These are phyloP conservation scores for Fusarium fracticaudum DNA, from an alignment of 2,329 filamentous ascomycete species.

Conservation along the genomic window DNA sequence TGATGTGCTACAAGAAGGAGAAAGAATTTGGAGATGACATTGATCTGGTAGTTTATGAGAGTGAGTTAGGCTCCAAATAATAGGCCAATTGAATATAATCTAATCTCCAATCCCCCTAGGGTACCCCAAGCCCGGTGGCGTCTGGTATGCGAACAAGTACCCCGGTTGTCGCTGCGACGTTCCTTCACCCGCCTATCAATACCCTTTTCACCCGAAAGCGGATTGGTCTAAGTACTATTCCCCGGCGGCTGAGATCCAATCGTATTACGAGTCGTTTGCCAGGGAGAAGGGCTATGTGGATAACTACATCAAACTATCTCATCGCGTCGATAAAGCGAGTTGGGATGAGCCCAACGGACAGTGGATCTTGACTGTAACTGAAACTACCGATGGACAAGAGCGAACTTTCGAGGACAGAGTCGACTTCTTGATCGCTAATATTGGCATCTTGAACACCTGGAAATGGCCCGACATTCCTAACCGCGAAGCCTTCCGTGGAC, in stretches of 20 bases:
- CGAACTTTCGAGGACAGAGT: conserved; percentile 53
- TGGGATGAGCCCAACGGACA: conserved; percentile 36
- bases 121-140: conserved; percentile 41
- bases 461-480: conserved; percentile 61
- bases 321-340: conserved; percentile 36
- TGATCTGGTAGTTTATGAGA: conserved; percentile 11
- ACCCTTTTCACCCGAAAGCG: conserved; percentile 56
- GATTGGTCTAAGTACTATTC: conserved; percentile 56
- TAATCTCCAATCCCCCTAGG: background rate
- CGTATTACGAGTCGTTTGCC: conserved; percentile 48
- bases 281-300: conserved; percentile 44
- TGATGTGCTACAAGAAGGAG: conserved; percentile 22
- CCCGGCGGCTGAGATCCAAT: conserved; percentile 50
- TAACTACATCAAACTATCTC: conserved; percentile 41
- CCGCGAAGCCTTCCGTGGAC: conserved; percentile 56
- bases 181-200: conserved; percentile 55
- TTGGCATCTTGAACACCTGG: conserved; percentile 61
- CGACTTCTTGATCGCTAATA: conserved; percentile 59
- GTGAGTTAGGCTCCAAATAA: background rate
- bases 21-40: conserved; percentile 14
- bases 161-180: conserved; percentile 49
- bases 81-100: background rate
- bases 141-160: conserved; percentile 50
- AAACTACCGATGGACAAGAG: background rate
- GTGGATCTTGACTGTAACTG: conserved; percentile 4